These are phyloP conservation scores for Crithidia brevicula DNA, from an alignment of 208 protist species.

Conservation along the genomic window DNA sequence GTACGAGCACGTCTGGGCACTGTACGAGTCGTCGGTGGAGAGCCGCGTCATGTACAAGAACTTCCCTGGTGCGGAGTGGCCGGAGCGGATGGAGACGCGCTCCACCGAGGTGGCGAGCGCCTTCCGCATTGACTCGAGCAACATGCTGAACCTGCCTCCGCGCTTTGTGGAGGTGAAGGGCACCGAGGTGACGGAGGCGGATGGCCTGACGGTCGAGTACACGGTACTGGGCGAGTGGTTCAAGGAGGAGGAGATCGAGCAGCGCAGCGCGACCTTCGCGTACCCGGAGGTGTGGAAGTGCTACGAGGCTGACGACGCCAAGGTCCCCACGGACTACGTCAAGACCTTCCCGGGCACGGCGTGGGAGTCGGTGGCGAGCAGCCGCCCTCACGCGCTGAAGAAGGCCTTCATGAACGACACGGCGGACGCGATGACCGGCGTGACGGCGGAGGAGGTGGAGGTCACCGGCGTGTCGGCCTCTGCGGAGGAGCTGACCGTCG, in stretches of 20 bases:
- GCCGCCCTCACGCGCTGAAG: slow-evolving; percentile 32
- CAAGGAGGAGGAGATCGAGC: slow-evolving; percentile 51
- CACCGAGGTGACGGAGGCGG: slow-evolving; percentile 18
- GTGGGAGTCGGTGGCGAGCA: slow-evolving; percentile 35
- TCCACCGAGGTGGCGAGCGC: slow-evolving; percentile 24
- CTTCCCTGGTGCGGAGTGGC: slow-evolving; percentile 52
- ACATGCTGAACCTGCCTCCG: slow-evolving; percentile 25
- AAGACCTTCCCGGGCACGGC: slow-evolving; percentile 40
- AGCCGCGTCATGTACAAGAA: slow-evolving; percentile 18
- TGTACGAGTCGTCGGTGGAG: slow-evolving; percentile 47
- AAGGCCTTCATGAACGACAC: slow-evolving; percentile 47
- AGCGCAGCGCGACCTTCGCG: slow-evolving; percentile 37
- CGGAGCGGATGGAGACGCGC: slow-evolving; percentile 26
- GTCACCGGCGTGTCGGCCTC: slow-evolving; percentile 20
- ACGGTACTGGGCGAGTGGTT: slow-evolving; percentile 27
- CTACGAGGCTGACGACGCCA: slow-evolving; percentile 28
- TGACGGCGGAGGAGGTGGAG: slow-evolving; percentile 13
- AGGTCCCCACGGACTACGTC: slow-evolving; percentile 19
- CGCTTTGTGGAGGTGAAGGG: slow-evolving; percentile 34
- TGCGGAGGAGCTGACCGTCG: slow-evolving; percentile 23
- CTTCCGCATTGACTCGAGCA: slow-evolving; percentile 51
- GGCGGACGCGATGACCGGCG: slow-evolving; percentile 36
- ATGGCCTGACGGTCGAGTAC: slow-evolving; percentile 43
- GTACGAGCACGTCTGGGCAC: slow-evolving; percentile 53
- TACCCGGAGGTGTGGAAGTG: slow-evolving; percentile 46